These are phyloP conservation scores for Diaporthe helianthi DNA, from an alignment of 2,329 filamentous ascomycete genomes.

Conservation along the genomic window DNA sequence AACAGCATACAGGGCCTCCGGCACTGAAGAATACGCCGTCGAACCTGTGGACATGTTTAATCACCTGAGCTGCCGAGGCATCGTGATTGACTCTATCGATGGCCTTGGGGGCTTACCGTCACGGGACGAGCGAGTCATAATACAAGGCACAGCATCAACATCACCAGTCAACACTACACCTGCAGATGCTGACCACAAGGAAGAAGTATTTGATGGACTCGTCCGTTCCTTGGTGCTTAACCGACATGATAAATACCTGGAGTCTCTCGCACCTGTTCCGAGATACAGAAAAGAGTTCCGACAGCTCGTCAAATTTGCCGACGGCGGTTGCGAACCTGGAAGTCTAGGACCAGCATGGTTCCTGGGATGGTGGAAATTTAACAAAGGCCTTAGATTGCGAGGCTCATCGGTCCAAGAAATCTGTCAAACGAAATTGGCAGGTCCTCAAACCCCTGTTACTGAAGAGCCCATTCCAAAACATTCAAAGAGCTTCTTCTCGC, in stretches of 20 bases:
- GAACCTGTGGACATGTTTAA: background rate
- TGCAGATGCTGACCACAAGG: background rate
- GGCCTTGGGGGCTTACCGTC: constrained; percentile 1
- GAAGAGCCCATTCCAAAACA: background rate
- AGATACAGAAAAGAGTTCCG: constrained; percentile 16
- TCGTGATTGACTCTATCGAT: constrained; percentile 20
- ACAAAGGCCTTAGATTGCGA: background rate
- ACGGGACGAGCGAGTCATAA: background rate
- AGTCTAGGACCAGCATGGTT: constrained; percentile 1
- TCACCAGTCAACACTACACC: constrained; percentile 8
- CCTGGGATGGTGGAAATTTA: background rate
- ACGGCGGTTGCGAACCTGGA: background rate
- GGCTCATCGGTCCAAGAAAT: background rate
- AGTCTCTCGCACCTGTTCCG: background rate
- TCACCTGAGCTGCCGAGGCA: constrained; percentile 12
- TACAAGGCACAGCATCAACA: background rate
- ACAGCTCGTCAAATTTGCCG: background rate
- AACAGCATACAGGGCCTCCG: constrained; percentile 8
- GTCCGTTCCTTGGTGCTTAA: constrained; percentile 22
- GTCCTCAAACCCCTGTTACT: rapidly evolving
- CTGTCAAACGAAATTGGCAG: background rate
- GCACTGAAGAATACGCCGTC: background rate
- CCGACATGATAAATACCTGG: constrained; percentile 24
- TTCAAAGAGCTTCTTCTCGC: constrained; percentile 11
- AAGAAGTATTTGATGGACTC: background rate